Percentiles rank a stretch among this genome's conserved stretches.
phyloP scores from a whole-genome alignment of 2,329 filamentous ascomycete genomes.

The Sporothrix protearum region DNA sequence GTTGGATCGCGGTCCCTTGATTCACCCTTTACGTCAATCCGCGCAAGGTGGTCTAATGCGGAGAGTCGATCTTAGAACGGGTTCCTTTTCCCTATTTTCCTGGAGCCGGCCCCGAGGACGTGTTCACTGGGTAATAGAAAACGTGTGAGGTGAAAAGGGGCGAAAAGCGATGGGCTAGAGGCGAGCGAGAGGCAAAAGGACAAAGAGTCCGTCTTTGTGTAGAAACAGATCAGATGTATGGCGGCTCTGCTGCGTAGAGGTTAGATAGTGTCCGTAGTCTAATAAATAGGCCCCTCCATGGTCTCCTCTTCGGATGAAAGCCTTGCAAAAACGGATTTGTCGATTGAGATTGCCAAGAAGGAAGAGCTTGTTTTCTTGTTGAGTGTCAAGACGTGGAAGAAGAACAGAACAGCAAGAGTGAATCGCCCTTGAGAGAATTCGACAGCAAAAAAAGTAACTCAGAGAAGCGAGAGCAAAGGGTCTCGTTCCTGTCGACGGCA shows the following conservation, averaged over 20 bases:
- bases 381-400: not conserved
- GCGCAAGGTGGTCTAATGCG: not conserved
- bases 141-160: not conserved
- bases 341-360: not conserved
- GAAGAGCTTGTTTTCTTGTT: not conserved
- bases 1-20: not conserved
- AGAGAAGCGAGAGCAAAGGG: not conserved
- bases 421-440: not conserved
- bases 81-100: not conserved
- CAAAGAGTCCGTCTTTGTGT: not conserved
- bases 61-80: not conserved
- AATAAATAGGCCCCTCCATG: not conserved
- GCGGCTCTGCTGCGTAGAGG: not conserved
- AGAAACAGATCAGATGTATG: not conserved
- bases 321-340: not conserved
- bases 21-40: not conserved
- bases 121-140: not conserved
- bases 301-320: not conserved
- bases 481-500: constrained; percentile 5
- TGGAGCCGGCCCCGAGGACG: not conserved
- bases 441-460: not conserved
- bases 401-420: not conserved
- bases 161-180: not conserved
- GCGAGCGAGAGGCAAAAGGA: not conserved
- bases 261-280: not conserved